These are phyloP conservation scores for Vinca major DNA, from an alignment of 305 asterid species.

Conservation along the genomic window DNA sequence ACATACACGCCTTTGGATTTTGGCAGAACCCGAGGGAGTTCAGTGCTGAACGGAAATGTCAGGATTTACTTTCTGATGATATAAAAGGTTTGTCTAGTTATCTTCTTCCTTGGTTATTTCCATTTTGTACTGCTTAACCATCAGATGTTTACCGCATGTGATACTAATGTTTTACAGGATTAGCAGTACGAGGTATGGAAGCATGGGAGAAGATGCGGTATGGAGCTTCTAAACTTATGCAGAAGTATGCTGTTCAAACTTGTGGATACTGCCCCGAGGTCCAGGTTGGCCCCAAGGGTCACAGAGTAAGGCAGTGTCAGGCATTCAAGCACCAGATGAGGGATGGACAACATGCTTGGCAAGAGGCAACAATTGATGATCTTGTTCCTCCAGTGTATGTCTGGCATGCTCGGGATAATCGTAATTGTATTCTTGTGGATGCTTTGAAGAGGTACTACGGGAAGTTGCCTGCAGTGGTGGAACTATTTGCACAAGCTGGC, in stretches of 20 bases:
- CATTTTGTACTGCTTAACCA: background rate
- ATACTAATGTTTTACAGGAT: constrained; percentile 26
- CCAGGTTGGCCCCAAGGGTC: constrained; percentile 79
- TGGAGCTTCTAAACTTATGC: constrained; percentile 41
- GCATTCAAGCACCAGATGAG: constrained; percentile 80
- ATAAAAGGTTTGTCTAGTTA: constrained; percentile 35
- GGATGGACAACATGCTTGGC: constrained; percentile 81
- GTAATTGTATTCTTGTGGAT: constrained; percentile 26
- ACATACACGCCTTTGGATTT: constrained; percentile 33
- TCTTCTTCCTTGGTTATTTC: background rate
- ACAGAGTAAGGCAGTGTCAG: constrained; percentile 61
- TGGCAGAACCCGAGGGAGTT: constrained; percentile 31
- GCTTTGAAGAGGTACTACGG: constrained; percentile 54
- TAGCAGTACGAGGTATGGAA: constrained; percentile 43
- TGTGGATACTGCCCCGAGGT: constrained; percentile 68
- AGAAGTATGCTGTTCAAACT: constrained; percentile 42
- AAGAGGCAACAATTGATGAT: constrained; percentile 56
- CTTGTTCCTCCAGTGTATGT: constrained; percentile 45
- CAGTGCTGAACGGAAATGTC: constrained; percentile 13
- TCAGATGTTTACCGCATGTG: background rate
- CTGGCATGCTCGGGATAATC: constrained; percentile 44
- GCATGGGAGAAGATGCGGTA: constrained; percentile 37
- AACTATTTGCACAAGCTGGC: constrained; percentile 55
- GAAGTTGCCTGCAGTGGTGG: constrained; percentile 55
- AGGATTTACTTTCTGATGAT: constrained; percentile 26